These are phyloP conservation scores for Aegilops longissima DNA, from an alignment of 176 grass and related monocot species.

Conservation along the genomic window DNA sequence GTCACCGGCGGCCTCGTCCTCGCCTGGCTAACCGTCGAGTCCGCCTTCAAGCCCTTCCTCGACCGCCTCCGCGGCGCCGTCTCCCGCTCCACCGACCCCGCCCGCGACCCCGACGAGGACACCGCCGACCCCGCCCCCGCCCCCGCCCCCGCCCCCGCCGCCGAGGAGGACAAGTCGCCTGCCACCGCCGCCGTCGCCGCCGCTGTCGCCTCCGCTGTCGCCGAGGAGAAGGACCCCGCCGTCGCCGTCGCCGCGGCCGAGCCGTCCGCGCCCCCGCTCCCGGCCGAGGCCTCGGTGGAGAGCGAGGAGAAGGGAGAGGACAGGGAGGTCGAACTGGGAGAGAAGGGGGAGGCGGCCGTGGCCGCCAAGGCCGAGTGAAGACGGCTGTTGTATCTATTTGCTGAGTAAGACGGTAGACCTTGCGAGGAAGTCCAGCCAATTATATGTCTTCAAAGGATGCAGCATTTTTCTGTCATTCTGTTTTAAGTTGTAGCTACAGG, in stretches of 20 bases:
- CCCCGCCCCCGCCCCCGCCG: conserved; percentile 13
- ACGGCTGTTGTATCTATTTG: not conserved
- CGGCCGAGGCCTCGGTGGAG: conserved; percentile 3
- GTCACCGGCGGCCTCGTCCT: conserved; percentile 71
- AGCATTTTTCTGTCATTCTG: not conserved
- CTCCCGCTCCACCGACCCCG: conserved; percentile 47
- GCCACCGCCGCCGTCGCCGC: not conserved
- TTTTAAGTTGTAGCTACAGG: not conserved
- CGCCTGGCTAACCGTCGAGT: conserved; percentile 82
- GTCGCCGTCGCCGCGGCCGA: not conserved
- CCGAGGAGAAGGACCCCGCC: not conserved
- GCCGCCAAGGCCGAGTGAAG: conserved; percentile 45
- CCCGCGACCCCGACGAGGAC: conserved; percentile 53
- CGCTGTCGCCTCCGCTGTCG: not conserved
- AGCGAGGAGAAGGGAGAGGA: conserved; percentile 22
- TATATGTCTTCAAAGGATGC: not conserved
- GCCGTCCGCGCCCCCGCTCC: conserved; percentile 36
- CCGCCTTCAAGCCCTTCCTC: conserved; percentile 81
- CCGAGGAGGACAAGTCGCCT: not conserved
- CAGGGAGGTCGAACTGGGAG: not conserved
- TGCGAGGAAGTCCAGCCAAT: not conserved
- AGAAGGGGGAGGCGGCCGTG: conserved; percentile 23
- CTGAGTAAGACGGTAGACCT: not conserved
- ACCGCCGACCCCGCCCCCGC: not conserved
- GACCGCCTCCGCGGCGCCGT: conserved; percentile 69